Evolutionary conservation across 179 eudicot species (phyloP).

Genomic region (Corrigiola litoralis): DNA sequence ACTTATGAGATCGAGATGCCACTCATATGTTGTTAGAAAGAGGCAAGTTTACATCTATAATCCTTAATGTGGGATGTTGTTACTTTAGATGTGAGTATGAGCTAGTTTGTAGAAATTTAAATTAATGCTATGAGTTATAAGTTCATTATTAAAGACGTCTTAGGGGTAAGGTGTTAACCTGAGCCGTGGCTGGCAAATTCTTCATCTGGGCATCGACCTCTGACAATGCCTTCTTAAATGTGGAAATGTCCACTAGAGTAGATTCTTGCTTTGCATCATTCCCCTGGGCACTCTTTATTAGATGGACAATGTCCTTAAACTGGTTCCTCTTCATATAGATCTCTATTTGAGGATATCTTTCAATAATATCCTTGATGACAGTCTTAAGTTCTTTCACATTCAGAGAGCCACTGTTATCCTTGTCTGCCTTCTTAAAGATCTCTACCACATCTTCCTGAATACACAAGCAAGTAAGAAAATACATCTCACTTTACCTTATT

Average conservation of each 20-base stretch:
- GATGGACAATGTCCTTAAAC: constrained; percentile 40
- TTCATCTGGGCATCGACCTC: constrained; percentile 78
- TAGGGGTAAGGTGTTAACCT: constrained; percentile 50
- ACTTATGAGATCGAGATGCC: no score
- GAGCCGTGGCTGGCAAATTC: constrained; percentile 82
- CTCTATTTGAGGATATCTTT: constrained; percentile 81
- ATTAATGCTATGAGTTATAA: no score
- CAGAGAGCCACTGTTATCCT: constrained; percentile 41
- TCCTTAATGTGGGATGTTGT: no score
- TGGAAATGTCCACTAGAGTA: constrained; percentile 46
- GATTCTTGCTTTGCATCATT: constrained; percentile 30
- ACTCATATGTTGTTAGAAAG: no score
- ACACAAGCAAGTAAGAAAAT: not conserved
- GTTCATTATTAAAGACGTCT: not conserved
- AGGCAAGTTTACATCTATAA: no score
- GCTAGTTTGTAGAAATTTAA: no score
- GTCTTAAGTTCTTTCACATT: constrained; percentile 48
- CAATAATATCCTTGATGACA: constrained; percentile 52
- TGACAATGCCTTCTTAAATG: constrained; percentile 55
- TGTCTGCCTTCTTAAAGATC: constrained; percentile 72
- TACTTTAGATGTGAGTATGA: no score
- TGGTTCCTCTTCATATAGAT: constrained; percentile 63
- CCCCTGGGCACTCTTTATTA: constrained; percentile 41
- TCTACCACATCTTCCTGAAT: constrained; percentile 57
- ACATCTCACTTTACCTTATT: no score